Base-by-base conservation (phyloP, 2,329 filamentous ascomycete species). In the Sphaerulina musiva region DNA sequence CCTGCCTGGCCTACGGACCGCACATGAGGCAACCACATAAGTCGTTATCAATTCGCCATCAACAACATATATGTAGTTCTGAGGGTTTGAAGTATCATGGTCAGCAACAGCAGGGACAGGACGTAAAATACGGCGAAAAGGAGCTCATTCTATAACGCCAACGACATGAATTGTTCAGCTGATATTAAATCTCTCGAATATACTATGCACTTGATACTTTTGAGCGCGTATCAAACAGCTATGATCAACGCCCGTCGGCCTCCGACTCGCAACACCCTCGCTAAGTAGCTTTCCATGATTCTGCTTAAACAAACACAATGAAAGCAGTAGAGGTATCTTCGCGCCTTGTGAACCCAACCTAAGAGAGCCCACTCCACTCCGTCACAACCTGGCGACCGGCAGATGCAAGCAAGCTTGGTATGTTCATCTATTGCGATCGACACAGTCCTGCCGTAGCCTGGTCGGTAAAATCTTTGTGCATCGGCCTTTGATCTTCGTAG, bases 251-350 rank as follows among this genome's bases (percentile, higher is more conserved):
- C 48, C 46, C 46, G 51, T 46, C 48, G 49, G 54, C 53, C 53
- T 29, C 26, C 26, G 26, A 29, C 26, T 57, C 53, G 49, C 58
- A 60, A 54, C 57, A 54, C 56, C 56, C 46, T 39, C 54, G 54
- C 54, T 59, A 47, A 48, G 48, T 52, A 50, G 14, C 45, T 43
- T 36, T 53, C 46, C 41, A 29, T 44, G 50, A 51, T 36, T 38
- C 51, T 49, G 46, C 53, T 26, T 38, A 36, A 56, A 54, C 52
- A 61, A 59, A 62, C 55, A 61, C 58, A 62, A 58, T 50, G 58
- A 61, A 63, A 59, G 55, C 52, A 60, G 50, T 56, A 52, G 55
- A 61, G 61, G 61, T 63, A 63, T 61, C 61, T 63, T 61, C 57
- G 55, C 55, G 51, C 51, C 49, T 46, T 48, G 41, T 40, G 26